These are phyloP conservation scores for Dovyalis caffra DNA, from an alignment of 345 rosid species.

Conservation along the genomic window DNA sequence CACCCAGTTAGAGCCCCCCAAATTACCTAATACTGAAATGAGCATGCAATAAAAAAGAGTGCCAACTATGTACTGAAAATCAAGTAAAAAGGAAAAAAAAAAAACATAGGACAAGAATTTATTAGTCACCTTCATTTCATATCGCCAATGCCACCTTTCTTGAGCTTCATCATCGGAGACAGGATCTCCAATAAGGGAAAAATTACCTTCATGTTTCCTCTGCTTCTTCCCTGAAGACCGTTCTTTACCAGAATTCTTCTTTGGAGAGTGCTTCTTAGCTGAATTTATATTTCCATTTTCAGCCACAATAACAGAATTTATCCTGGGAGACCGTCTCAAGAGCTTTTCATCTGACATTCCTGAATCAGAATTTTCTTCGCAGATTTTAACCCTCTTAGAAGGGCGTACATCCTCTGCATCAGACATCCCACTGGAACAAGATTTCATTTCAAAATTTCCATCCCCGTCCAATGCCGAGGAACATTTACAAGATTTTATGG, in stretches of 20 bases:
- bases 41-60: no score
- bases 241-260: conserved; percentile 12
- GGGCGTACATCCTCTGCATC: conserved; percentile 28
- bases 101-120: conserved; percentile 3
- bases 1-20: no score
- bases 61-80: no score
- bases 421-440: conserved; percentile 17
- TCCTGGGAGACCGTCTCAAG: conserved; percentile 20
- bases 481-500: conserved; percentile 1
- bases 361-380: conserved; percentile 22
- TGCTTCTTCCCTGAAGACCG: conserved; percentile 15
- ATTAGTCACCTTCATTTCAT: conserved; percentile 67
- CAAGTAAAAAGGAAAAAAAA: background rate
- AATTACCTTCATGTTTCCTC: conserved; percentile 5
- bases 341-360: conserved; percentile 26
- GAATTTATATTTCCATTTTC: conserved; percentile 16
- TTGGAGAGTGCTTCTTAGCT: conserved; percentile 26
- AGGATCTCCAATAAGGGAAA: conserved; percentile 67
- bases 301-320: conserved; percentile 13
- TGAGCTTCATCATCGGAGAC: conserved; percentile 64
- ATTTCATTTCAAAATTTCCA: conserved; percentile 2
- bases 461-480: background rate
- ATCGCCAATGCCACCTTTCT: conserved; percentile 86
- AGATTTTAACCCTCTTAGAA: conserved; percentile 33
- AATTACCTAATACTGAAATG: no score